phyloP scores from a whole-genome alignment of 805 yeast species.

The Pichia occidentalis region DNA sequence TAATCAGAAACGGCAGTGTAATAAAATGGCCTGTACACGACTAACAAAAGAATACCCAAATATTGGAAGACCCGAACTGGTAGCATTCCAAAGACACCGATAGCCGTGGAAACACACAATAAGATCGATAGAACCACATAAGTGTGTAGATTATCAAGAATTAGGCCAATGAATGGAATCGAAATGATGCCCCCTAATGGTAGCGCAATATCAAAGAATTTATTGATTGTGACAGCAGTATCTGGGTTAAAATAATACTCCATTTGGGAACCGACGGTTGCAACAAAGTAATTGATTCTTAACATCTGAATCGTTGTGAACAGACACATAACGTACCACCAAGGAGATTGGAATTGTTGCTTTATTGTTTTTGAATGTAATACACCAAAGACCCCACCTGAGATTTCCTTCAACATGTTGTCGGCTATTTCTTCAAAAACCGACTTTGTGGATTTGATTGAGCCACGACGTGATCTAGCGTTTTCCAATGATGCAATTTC shows the following conservation, averaged over 20 bases:
- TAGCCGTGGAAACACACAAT: slow-evolving; percentile 45
- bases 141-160: slow-evolving; percentile 69
- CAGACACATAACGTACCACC: slow-evolving; percentile 73
- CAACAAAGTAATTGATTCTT: slow-evolving; percentile 87
- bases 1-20: slow-evolving; percentile 91
- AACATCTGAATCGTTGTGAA: slow-evolving; percentile 88
- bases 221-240: slow-evolving; percentile 52
- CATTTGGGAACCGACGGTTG: slow-evolving; percentile 82
- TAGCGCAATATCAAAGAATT: slow-evolving; percentile 75
- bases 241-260: slow-evolving; percentile 53
- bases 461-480: slow-evolving; percentile 31
- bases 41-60: slow-evolving; percentile 64
- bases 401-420: slow-evolving; percentile 39
- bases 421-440: slow-evolving; percentile 64
- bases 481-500: slow-evolving; percentile 15
- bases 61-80: slow-evolving; percentile 46
- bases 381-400: slow-evolving; percentile 73
- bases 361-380: slow-evolving; percentile 50
- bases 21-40: slow-evolving; percentile 82
- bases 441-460: slow-evolving; percentile 40
- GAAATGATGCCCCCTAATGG: slow-evolving; percentile 86
- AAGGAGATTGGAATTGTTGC: slow-evolving; percentile 46
- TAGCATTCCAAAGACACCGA: slow-evolving; percentile 69
- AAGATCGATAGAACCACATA: slow-evolving; percentile 49
- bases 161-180: slow-evolving; percentile 78